phyloP scores from a whole-genome alignment of 495 filamentous ascomycete genomes.

The Penicillium dipodomyicola region DNA sequence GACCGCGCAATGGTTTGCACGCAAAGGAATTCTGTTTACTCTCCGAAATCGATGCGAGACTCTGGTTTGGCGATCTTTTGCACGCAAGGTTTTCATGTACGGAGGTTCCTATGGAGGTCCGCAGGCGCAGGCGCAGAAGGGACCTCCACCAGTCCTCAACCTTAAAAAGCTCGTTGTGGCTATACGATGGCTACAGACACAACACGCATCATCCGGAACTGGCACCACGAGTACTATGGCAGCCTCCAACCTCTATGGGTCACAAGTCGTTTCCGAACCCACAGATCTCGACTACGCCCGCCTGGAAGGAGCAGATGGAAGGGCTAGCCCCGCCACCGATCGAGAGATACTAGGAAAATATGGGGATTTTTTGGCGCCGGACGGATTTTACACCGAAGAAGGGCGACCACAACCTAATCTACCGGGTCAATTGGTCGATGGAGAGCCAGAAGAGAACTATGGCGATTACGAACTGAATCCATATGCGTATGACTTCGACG shows the following conservation, averaged over 20 bases:
- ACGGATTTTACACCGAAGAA: slow-evolving; percentile 36
- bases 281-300: slow-evolving; percentile 36
- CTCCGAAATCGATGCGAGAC: slow-evolving; percentile 72
- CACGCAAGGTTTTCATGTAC: slow-evolving; percentile 71
- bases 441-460: slow-evolving; percentile 46
- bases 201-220: slow-evolving; percentile 20
- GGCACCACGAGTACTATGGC: slow-evolving; percentile 15
- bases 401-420: slow-evolving; percentile 33
- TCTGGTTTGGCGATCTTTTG: slow-evolving; percentile 80
- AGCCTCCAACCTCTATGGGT: slow-evolving; percentile 24
- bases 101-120: slow-evolving; percentile 52
- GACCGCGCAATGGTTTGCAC: slow-evolving; percentile 66
- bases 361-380: slow-evolving; percentile 38
- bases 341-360: slow-evolving; percentile 29
- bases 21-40: slow-evolving; percentile 70
- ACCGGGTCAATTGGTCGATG: slow-evolving; percentile 31
- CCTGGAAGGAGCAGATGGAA: slow-evolving; percentile 13
- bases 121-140: slow-evolving; percentile 36
- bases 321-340: slow-evolving; percentile 13
- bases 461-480: slow-evolving; percentile 44
- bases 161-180: slow-evolving; percentile 41
- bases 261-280: slow-evolving; percentile 33
- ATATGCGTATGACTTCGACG: slow-evolving; percentile 26
- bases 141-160: slow-evolving; percentile 45
- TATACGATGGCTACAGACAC: slow-evolving; percentile 40